These are phyloP conservation scores for Citrullus colocynthis DNA, from an alignment of 306 rosid genomes.

Conservation along the genomic window DNA sequence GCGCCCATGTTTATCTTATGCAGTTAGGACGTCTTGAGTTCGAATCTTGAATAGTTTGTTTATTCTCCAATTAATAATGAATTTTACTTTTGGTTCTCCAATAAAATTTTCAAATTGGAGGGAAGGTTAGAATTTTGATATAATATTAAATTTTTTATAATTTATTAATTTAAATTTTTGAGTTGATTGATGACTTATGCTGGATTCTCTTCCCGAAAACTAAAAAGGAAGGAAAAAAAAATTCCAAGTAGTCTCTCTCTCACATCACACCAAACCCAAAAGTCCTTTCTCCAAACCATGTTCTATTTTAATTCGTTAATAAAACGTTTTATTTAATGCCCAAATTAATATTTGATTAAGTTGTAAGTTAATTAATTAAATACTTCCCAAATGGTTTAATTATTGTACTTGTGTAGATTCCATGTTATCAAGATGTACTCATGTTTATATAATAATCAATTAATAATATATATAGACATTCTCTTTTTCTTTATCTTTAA, in stretches of 20 bases:
- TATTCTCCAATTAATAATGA: no score
- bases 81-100: no score
- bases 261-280: background rate
- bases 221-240: no score
- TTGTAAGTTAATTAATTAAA: background rate
- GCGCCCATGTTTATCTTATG: no score
- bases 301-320: background rate
- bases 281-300: background rate
- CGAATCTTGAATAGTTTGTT: no score
- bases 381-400: background rate
- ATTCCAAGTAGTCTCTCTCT: slow-evolving; percentile 18
- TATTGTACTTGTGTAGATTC: background rate
- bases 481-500: background rate
- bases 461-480: background rate
- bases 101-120: no score
- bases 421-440: background rate
- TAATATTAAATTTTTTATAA: no score
- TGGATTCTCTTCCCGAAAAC: no score
- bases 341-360: background rate
- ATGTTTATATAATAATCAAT: background rate
- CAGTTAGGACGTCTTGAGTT: no score
- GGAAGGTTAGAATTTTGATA: no score
- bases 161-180: no score
- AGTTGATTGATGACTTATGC: no score
- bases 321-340: background rate